Percentiles rank a stretch among this genome's conserved stretches.
phyloP scores from a whole-genome alignment of 495 filamentous ascomycete genomes.

The Neurospora sp. region DNA sequence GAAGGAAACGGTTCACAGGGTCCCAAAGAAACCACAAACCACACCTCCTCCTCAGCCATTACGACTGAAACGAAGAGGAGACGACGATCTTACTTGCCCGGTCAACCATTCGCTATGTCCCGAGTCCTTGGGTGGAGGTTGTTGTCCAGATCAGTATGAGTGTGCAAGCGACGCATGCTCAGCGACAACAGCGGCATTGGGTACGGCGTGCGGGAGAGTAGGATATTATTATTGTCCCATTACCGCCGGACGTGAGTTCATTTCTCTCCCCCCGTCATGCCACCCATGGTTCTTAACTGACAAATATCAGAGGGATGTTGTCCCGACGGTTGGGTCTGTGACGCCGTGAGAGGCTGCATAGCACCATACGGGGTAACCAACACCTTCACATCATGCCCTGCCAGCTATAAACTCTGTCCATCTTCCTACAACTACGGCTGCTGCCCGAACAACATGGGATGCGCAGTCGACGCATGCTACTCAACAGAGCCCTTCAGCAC shows the following conservation, averaged over 20 bases:
- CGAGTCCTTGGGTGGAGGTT: constrained; percentile 27
- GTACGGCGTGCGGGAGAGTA: constrained; percentile 23
- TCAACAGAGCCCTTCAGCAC: constrained; percentile 22
- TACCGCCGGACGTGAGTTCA: constrained; percentile 14
- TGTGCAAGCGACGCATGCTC: constrained; percentile 35
- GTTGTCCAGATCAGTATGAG: constrained; percentile 32
- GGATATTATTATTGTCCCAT: constrained; percentile 26
- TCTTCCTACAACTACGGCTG: constrained; percentile 30
- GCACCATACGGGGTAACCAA: constrained; percentile 19
- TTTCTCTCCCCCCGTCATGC: too few relatives aligned
- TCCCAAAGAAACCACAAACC: constrained; percentile 22
- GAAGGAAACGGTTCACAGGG: constrained; percentile 19
- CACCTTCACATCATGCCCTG: constrained; percentile 18
- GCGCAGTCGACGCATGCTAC: constrained; percentile 29
- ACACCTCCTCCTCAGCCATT: constrained; percentile 9
- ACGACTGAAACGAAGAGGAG: constrained; percentile 14
- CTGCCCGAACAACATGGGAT: constrained; percentile 29
- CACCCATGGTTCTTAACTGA: not conserved
- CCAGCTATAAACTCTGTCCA: constrained; percentile 28
- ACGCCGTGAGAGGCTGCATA: constrained; percentile 12
- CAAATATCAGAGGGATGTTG: constrained; percentile 22
- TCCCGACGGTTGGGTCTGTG: constrained; percentile 28
- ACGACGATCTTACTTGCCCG: constrained; percentile 16
- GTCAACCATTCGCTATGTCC: constrained; percentile 26
- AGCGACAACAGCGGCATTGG: constrained; percentile 29